Evolutionary conservation across 257 asterid genomes (phyloP).

Genomic region (Prunella vulgaris): DNA sequence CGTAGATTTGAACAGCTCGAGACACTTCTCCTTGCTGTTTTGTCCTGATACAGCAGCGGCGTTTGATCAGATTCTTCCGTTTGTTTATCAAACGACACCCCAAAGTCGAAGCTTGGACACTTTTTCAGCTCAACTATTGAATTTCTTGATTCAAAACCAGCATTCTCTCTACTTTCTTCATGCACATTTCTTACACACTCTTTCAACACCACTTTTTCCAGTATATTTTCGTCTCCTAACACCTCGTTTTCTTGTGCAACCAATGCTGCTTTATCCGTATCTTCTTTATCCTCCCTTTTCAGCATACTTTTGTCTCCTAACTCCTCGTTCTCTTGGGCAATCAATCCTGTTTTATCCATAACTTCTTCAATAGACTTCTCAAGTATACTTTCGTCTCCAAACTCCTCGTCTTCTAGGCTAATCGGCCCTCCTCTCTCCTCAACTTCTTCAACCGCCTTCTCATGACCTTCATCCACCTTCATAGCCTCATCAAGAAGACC

Average conservation of each 20-base stretch:
- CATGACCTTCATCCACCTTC: neutral
- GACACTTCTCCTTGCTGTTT: slow-evolving; percentile 44
- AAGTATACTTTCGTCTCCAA: neutral
- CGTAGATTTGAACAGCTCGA: slow-evolving; percentile 35
- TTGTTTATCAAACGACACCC: slow-evolving; percentile 34
- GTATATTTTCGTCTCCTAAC: neutral
- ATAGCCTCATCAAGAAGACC: neutral
- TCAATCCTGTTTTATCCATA: too few species aligned
- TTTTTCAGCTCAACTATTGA: slow-evolving; percentile 32
- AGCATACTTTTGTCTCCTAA: neutral
- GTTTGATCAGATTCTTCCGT: slow-evolving; percentile 65
- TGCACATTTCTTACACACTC: neutral
- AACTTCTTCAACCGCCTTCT: neutral
- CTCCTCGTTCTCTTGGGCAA: too few species aligned
- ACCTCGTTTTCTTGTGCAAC: slow-evolving; percentile 3
- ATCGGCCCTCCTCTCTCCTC: too few species aligned
- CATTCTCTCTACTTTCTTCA: neutral
- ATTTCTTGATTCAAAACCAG: slow-evolving; percentile 16
- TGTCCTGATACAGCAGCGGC: slow-evolving; percentile 53
- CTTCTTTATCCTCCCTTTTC: slow-evolving; percentile 13
- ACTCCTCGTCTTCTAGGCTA: neutral
- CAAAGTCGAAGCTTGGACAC: slow-evolving; percentile 70
- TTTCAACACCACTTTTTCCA: slow-evolving; percentile 13
- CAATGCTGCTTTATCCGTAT: neutral
- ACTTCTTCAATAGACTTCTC: neutral